Evolutionary conservation across 2,329 filamentous ascomycete species (phyloP).

Genomic region (Colletotrichum chlorophyti): DNA sequence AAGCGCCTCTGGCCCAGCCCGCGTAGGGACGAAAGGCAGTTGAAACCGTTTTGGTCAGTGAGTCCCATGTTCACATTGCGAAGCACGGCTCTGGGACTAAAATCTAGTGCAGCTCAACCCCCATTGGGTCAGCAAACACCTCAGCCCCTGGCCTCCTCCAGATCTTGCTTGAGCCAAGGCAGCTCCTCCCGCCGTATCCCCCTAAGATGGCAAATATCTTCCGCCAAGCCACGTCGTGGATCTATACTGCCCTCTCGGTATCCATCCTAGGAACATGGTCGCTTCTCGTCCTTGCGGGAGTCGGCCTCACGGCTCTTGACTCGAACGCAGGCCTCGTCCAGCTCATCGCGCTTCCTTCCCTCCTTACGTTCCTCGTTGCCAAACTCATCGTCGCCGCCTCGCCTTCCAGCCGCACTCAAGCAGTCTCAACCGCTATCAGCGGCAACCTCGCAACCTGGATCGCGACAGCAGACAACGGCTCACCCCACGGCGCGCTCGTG

Average conservation of each 20-base stretch:
- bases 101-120: too few relatives aligned
- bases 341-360: constrained; percentile 22
- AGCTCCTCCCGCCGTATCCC: neutral
- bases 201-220: neutral
- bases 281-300: constrained; percentile 4
- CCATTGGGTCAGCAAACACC: too few relatives aligned
- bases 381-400: constrained; percentile 16
- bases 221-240: constrained; percentile 18
- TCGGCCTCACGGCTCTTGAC: constrained; percentile 4
- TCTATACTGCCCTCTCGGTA: constrained; percentile 19
- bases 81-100: too few relatives aligned
- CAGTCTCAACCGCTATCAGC: neutral
- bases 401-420: neutral
- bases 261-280: constrained; percentile 10
- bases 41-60: too few relatives aligned
- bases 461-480: constrained; percentile 22
- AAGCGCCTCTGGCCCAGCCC: too few relatives aligned
- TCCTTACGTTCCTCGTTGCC: constrained; percentile 22
- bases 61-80: too few relatives aligned
- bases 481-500: constrained; percentile 22
- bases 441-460: constrained; percentile 19
- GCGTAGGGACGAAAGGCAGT: too few relatives aligned
- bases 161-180: too few relatives aligned
- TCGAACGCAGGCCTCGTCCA: constrained; percentile 6
- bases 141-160: too few relatives aligned